Base-by-base conservation (phyloP, 2,329 filamentous ascomycete species). In the Ceratocystis smalleyi region DNA sequence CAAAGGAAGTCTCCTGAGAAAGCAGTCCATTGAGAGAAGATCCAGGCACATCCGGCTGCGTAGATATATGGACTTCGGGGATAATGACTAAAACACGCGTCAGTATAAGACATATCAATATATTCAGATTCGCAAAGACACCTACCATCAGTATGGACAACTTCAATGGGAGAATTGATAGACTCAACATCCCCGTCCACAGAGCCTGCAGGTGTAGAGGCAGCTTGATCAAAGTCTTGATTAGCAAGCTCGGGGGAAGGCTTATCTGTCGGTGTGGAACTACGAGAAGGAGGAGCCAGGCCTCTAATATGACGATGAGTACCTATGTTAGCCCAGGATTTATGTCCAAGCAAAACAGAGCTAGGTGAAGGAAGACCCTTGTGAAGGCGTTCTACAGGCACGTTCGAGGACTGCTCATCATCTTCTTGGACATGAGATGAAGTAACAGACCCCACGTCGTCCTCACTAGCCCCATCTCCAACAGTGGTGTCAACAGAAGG, bases 391-490 rank as follows among this genome's bases (percentile, higher is more conserved):
- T 57, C 54, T 8, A 57, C 54, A n/a, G 54, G 27, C 27, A 57
- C 35, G 54, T 8, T 32, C 10, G 12, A 27, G 3, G 17, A 35
- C 7, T 10, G 43, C 24, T 32, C 51, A 17, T 59, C 24, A 27
- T 59, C n/a, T 40, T 40, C 35, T 22, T 43, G 22, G 10, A 43
- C 51, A 57, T 57, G 54, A 19, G 54, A 57, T 15, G 62, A 59
- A 59, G 47, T 54, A 10, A 61, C 63, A 30, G 63, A 61, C 0
- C 40, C 43, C 17, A 61, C 63, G 35, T 64, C 55, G 19, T 55
- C 55, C 19, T 64, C 55, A 40, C 55, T 51, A 54, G 59, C 51
- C 8, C 40, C 63, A 32, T 57, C 54, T 30, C n/a, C 54, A 15
- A 35, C 27, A 57, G 27, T n/a, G 35, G 27, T n/a, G 32, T 57